Base-by-base conservation (phyloP, 2,329 filamentous ascomycete genomes). In the Macrophomina pseudophaseolina region DNA sequence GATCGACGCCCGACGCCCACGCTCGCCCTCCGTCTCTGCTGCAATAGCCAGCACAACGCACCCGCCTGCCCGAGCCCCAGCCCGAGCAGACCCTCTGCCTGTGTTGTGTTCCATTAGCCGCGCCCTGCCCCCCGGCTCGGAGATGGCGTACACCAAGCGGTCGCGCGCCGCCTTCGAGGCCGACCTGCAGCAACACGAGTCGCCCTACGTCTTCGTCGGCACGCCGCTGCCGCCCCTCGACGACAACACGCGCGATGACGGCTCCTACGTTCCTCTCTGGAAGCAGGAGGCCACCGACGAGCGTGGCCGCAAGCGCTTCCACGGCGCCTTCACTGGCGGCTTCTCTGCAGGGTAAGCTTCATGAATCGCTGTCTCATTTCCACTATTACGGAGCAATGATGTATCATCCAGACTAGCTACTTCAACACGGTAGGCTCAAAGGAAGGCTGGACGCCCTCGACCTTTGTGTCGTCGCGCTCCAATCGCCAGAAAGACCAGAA, bases 361-460 rank as follows among this genome's bases (percentile, higher is more conserved):
- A 53, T 32, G 28, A 52, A 9, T 30, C 38, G 23, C 32, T 46
- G 38, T 33, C 33, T 60, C 23, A n/a, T 49, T 53, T 51, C 23
- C 60, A 44, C 18, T 28, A 12, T 49, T 35, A 42, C 46, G 40
- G 49, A 53, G 28, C 53, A 30, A 44, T 54, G 35, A 56, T 48
- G 35, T 33, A 48, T 40, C 38, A 28, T 69, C 68, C 65, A 68
- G 68, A 40, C 42, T 23, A 67, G 65, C 38, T 97, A 98, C 80
- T 98, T 95, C 82, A 99, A 99, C 78, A 97, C 94, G 5, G 95
- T 98, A 71, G 95, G 95, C 64, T 97, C 94, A 66, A 98, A 98
- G 79, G 94, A 99, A 84, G 95, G 95, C 82, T 99, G 94, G 94
- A 90, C 92, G 0, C 95, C 95, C 1, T 89, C 92, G 28, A 91